Conservation (phyloP, 2,329 filamentous ascomycete genomes). For the Teratosphaeria viscida region DNA sequence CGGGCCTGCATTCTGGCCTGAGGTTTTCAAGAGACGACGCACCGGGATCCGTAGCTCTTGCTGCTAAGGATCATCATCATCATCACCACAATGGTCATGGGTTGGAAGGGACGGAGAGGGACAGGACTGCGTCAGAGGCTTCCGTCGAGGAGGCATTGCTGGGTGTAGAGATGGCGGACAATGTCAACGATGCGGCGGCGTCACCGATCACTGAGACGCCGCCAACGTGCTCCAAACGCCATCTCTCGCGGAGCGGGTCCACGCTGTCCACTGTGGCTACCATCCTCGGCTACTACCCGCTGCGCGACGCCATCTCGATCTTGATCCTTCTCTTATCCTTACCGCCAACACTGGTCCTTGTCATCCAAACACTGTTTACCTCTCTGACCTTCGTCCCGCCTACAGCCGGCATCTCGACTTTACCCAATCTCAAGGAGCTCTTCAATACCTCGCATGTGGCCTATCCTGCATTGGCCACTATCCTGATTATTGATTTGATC, state of each 20-base stretch:
- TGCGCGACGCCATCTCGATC: conserved; percentile 92
- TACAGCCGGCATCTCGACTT: conserved; percentile 57
- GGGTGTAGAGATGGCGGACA: conserved; percentile 20
- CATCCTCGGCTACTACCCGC: conserved; percentile 78
- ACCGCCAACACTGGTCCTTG: conserved; percentile 74
- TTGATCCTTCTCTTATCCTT: conserved; percentile 91
- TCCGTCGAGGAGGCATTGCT: conserved; percentile 29
- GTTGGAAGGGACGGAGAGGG: conserved; percentile 20
- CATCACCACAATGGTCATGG: conserved; percentile 16
- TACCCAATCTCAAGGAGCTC: conserved; percentile 78
- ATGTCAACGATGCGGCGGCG: conserved; percentile 14
- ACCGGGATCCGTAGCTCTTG: conserved; percentile 6
- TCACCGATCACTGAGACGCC: conserved; percentile 11
- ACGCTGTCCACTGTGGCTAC: conserved; percentile 71
- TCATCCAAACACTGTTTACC: conserved; percentile 87
- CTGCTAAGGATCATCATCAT: conserved; percentile 9
- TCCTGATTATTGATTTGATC: conserved; percentile 76
- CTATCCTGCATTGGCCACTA: conserved; percentile 75
- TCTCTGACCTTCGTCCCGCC: conserved; percentile 86
- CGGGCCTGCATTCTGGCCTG: conserved; percentile 29
- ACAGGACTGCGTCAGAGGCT: conserved; percentile 33
- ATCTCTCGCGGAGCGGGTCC: conserved; percentile 57
- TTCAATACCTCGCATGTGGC: conserved; percentile 72
- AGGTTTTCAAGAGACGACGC: conserved; percentile 23
- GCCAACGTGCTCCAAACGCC: conserved; percentile 36